phyloP scores from a whole-genome alignment of 495 filamentous ascomycete genomes.

The Neurospora sp. region DNA sequence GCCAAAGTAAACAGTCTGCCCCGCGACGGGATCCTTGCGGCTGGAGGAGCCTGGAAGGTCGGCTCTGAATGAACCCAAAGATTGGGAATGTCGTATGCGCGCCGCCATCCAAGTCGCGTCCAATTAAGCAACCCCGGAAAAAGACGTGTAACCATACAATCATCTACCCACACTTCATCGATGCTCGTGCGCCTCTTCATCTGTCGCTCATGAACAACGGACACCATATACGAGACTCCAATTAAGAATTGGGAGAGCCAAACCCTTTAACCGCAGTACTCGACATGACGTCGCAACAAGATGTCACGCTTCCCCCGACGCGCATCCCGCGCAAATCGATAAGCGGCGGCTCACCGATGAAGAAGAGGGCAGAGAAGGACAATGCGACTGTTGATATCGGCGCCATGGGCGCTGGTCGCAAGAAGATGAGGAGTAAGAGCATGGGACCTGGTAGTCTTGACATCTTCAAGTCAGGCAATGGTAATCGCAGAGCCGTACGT shows the following conservation, averaged over 20 bases:
- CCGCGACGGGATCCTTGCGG: background rate
- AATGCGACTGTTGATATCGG: constrained; percentile 57
- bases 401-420: constrained; percentile 37
- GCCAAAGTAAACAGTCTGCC: background rate
- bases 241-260: background rate
- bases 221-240: background rate
- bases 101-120: background rate
- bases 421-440: constrained; percentile 88
- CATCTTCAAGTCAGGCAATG: constrained; percentile 63
- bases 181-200: background rate
- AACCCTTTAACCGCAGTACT: constrained; percentile 1
- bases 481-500: constrained; percentile 72
- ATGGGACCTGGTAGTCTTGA: constrained; percentile 86
- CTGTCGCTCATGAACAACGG: background rate
- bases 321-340: constrained; percentile 71
- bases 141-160: background rate
- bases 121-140: background rate
- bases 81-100: background rate
- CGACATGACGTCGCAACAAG: constrained; percentile 34
- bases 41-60: background rate
- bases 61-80: background rate
- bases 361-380: constrained; percentile 51
- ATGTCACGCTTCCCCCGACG: constrained; percentile 39
- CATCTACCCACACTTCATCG: background rate
- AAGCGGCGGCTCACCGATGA: constrained; percentile 51